Evolutionary conservation across 225 moss, liverwort and hornwort genomes (phyloP), one percentile per base, ranked within the genome.

Genomic region (Sphagnum tenellum): DNA sequence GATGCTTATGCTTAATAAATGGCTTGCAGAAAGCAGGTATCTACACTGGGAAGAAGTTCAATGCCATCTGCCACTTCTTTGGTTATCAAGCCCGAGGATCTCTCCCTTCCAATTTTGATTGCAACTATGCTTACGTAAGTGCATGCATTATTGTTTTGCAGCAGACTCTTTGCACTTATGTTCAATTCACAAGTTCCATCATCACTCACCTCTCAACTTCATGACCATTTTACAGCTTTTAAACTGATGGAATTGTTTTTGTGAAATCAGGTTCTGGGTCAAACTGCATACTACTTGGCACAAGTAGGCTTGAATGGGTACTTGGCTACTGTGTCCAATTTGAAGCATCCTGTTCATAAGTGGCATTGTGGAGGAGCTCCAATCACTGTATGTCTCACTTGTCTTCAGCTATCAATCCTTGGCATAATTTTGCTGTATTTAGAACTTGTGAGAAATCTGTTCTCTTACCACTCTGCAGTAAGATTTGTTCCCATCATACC

Each of bases 81-180:
- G 96, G 96, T 5, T 98, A 98, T 72, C 96, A 98, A 83, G 96
- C 96, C 50, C 86, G 96, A 73, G 96, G 96, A 66, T 93, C 96
- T 48, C 76, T 98, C 65, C 96, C 96, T 13, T 98, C 96, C 50
- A 98, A 93, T 77, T 98, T 98, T 48, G 96, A 98, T 85, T 78
- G 96, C 64, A 86, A 90, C 49, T 98, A 90, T 80, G 90, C 96
- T 44, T 83, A 96, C 74, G 92, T 94, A 72, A 55, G 94, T 85
- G 12, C 52, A 52, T 29, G 29, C 29, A 29, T 29, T 29, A 29
- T 29, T 29, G 29, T 29, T 29, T 29, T 29, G 29, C 29, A 29
- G 1, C 0, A 29, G 29, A 29, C 29, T 29, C 1, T 29, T 29
- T 29, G 29, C 29, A 29, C 29, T 29, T 29, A 29, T 29, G 29